Conservation (phyloP, 2,329 filamentous ascomycete genomes). For the Tolypocladium capitatum region DNA sequence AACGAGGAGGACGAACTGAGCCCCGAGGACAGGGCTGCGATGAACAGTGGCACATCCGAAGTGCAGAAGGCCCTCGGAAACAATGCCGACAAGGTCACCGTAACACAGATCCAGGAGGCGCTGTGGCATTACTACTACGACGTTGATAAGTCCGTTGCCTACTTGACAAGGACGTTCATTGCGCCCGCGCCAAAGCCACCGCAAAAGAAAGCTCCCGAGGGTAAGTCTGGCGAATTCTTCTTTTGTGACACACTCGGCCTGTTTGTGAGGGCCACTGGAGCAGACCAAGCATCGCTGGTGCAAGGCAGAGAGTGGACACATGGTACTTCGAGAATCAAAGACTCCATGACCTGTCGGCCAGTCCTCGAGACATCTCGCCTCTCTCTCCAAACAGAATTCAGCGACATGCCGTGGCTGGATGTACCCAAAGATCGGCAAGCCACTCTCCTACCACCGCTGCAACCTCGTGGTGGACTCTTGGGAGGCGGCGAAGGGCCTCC, state of each 20-base stretch:
- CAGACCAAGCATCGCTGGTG: conserved; percentile 13
- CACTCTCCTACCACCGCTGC: conserved; percentile 45
- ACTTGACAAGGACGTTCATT: conserved; percentile 55
- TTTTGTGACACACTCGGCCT: conserved; percentile 15
- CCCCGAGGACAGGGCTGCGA: conserved; percentile 31
- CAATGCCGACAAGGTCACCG: conserved; percentile 41
- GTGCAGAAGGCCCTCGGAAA: conserved; percentile 54
- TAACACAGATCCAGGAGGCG: conserved; percentile 67
- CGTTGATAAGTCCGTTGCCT: conserved; percentile 69
- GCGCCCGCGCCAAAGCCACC: conserved; percentile 22
- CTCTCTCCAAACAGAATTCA: conserved; percentile 40
- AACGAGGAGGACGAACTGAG: conserved; percentile 33
- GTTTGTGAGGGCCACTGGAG: conserved; percentile 17
- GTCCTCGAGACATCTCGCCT: neutral
- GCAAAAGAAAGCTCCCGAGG: conserved; percentile 27
- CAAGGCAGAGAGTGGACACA: conserved; percentile 1
- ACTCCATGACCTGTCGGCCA: neutral
- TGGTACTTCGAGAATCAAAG: neutral
- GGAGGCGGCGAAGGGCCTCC: conserved; percentile 57
- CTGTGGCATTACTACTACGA: conserved; percentile 97
- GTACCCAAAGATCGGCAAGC: conserved; percentile 53
- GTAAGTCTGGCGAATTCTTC: conserved; percentile 24
- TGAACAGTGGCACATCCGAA: conserved; percentile 52
- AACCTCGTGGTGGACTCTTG: conserved; percentile 53
- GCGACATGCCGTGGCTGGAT: conserved; percentile 74